A percentile compares a stretch with the other conserved stretches of the same genome.
phyloP scores from a whole-genome alignment of 805 yeast species.

The Yarrowia phangngaensis region DNA sequence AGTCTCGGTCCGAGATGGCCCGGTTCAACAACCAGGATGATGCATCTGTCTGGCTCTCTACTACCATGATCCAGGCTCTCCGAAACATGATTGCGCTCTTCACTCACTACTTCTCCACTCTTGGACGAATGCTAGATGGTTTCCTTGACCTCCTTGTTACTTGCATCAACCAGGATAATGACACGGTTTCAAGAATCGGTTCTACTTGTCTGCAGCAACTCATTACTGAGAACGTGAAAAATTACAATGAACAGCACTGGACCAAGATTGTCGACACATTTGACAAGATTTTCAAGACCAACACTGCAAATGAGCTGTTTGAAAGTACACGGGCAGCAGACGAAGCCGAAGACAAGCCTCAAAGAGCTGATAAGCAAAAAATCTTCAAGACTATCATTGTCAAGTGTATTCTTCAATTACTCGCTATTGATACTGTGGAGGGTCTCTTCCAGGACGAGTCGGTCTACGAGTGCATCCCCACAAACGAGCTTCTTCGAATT shows the following conservation, averaged over 20 bases:
- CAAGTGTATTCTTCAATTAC: constrained; percentile 83
- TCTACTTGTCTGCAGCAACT: constrained; percentile 80
- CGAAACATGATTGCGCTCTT: constrained; percentile 81
- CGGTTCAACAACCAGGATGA: constrained; percentile 73
- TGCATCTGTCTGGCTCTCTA: constrained; percentile 90
- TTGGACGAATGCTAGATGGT: constrained; percentile 71
- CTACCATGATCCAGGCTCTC: constrained; percentile 92
- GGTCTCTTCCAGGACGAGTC: constrained; percentile 67
- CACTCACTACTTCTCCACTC: constrained; percentile 72
- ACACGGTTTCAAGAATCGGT: constrained; percentile 93
- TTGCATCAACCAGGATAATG: constrained; percentile 95
- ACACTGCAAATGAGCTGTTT: constrained; percentile 84
- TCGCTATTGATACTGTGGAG: constrained; percentile 80
- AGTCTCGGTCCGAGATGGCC: constrained; percentile 68
- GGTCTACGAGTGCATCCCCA: constrained; percentile 69
- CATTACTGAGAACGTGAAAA: constrained; percentile 65
- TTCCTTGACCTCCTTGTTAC: constrained; percentile 72
- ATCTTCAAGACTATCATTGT: constrained; percentile 73
- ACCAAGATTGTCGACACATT: constrained; percentile 60
- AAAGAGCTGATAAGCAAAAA: constrained; percentile 42
- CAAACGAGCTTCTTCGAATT: constrained; percentile 55
- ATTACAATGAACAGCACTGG: constrained; percentile 73
- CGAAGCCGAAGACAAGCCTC: constrained; percentile 25
- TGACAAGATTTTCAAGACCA: constrained; percentile 64
- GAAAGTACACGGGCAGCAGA: constrained; percentile 29